Conservation (phyloP, 208 protist genomes). For the Leishmania major region DNA sequence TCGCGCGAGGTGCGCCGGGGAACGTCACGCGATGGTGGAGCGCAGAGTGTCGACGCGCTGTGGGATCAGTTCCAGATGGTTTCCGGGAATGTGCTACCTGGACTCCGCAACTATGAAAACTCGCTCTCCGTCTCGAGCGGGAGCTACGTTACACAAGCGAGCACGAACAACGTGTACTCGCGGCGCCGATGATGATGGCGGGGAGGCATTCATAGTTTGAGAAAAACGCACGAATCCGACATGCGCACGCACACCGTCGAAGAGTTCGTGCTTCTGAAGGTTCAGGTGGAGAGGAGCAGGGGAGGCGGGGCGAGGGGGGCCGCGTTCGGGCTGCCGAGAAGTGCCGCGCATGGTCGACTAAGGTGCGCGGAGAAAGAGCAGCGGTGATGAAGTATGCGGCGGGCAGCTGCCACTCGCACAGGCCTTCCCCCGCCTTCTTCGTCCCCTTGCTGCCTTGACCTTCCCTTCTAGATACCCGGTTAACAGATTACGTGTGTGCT, state of each 20-base stretch:
- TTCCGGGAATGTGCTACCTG: slow-evolving; percentile 70
- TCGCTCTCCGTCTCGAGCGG: slow-evolving; percentile 46
- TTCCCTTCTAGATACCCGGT: background rate
- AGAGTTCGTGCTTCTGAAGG: background rate
- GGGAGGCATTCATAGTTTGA: background rate
- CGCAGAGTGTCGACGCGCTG: slow-evolving; percentile 67
- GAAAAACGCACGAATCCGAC: background rate
- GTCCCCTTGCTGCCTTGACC: background rate
- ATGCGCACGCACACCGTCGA: background rate
- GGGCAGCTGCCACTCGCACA: background rate
- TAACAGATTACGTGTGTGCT: background rate
- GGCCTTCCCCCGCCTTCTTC: no score
- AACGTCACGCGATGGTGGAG: slow-evolving; percentile 47
- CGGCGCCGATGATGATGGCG: slow-evolving; percentile 30
- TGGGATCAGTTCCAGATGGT: slow-evolving; percentile 80
- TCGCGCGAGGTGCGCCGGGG: slow-evolving; percentile 39
- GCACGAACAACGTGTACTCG: slow-evolving; percentile 54
- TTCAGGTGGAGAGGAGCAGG: background rate
- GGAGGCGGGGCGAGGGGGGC: background rate
- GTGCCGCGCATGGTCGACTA: background rate
- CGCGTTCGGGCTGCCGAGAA: background rate
- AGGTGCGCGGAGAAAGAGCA: background rate
- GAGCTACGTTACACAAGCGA: slow-evolving; percentile 47
- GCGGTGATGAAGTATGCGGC: background rate
- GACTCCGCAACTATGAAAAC: slow-evolving; percentile 55